Conservation (phyloP, 2,329 filamentous ascomycete genomes). For the Fusarium hostae region DNA sequence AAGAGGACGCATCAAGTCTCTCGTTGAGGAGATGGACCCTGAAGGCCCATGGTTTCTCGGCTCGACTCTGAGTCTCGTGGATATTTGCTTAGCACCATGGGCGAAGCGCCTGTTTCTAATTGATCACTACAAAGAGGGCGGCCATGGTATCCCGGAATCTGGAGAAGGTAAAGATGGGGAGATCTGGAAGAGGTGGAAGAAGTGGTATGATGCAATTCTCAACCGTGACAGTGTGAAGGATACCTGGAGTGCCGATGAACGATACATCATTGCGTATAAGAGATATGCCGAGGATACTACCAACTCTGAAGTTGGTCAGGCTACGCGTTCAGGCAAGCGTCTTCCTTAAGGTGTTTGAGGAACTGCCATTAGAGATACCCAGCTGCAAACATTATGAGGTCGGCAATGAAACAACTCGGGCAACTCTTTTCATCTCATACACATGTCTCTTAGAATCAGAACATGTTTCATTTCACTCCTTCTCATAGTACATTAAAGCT, state of each 20-base stretch:
- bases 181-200: slow-evolving; percentile 73
- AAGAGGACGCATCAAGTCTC: slow-evolving; percentile 66
- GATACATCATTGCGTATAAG: slow-evolving; percentile 76
- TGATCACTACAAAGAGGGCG: slow-evolving; percentile 76
- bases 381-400: not conserved
- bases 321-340: slow-evolving; percentile 69
- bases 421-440: not conserved
- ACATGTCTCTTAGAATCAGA: too few species aligned
- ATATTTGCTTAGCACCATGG: slow-evolving; percentile 79
- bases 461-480: not conserved
- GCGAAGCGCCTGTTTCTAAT: slow-evolving; percentile 77
- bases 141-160: slow-evolving; percentile 59
- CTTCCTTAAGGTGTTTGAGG: slow-evolving; percentile 59
- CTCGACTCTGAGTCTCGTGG: slow-evolving; percentile 70
- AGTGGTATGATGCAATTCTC: slow-evolving; percentile 70
- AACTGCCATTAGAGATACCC: not conserved
- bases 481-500: too few species aligned
- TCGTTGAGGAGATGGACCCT: slow-evolving; percentile 70
- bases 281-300: slow-evolving; percentile 74
- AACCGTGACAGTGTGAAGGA: slow-evolving; percentile 70
- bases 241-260: slow-evolving; percentile 74
- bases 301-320: slow-evolving; percentile 69
- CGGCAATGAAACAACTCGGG: not conserved
- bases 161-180: slow-evolving; percentile 68
- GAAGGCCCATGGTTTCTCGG: slow-evolving; percentile 74